Evolutionary conservation across 2,329 filamentous ascomycete species (phyloP).

Genomic region (Aureobasidium vineae): DNA sequence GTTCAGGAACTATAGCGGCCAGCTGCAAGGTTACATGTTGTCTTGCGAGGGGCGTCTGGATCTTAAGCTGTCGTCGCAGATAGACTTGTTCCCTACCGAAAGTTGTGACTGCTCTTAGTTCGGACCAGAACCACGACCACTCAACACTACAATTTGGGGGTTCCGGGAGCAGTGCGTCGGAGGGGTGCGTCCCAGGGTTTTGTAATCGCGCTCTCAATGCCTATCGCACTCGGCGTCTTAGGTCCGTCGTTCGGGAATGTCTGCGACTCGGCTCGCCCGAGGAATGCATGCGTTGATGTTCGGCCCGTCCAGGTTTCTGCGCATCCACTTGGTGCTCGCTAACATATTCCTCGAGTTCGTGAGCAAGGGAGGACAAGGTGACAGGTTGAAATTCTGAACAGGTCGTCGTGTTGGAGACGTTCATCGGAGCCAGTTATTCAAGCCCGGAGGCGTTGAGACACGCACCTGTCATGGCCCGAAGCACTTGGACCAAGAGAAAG

Average conservation of each 20-base stretch:
- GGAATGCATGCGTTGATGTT: neutral
- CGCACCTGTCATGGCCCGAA: neutral
- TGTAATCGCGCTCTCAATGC: neutral
- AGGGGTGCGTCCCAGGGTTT: neutral
- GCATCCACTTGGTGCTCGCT: slow-evolving; percentile 1
- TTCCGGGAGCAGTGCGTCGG: no score
- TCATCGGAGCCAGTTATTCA: neutral
- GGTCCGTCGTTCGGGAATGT: neutral
- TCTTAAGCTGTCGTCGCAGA: neutral
- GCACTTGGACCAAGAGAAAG: neutral
- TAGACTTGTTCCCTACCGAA: neutral
- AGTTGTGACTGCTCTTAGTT: neutral
- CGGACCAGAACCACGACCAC: neutral
- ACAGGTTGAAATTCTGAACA: neutral
- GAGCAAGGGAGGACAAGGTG: neutral
- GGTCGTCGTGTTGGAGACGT: neutral
- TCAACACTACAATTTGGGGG: neutral
- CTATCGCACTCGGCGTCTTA: neutral
- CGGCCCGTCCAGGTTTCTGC: neutral
- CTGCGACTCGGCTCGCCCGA: neutral
- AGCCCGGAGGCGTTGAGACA: neutral
- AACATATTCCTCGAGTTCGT: neutral
- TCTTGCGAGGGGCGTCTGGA: neutral
- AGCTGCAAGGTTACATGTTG: neutral
- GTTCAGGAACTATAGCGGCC: no score